A percentile compares a stretch with the other conserved stretches of the same genome.
Conservation (phyloP, 225 moss, liverwort and hornwort genomes). For the Polytrichum formosum region DNA sequence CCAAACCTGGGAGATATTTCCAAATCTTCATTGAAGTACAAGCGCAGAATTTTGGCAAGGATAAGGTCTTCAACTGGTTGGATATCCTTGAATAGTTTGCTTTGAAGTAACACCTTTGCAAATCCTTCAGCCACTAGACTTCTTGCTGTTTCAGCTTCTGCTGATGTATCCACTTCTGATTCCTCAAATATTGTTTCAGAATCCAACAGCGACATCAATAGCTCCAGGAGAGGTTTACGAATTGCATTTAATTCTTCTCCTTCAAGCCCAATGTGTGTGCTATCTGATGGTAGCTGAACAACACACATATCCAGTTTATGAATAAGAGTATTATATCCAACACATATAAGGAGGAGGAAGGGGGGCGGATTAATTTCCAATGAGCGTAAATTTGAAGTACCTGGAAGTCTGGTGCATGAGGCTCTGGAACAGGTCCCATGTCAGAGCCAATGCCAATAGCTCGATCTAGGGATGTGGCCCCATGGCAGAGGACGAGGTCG, state of each 20-base stretch:
- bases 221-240: conserved; percentile 42
- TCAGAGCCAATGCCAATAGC: conserved; percentile 47
- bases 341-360: not conserved
- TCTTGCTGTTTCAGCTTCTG: conserved; percentile 39
- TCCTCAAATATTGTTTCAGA: conserved; percentile 48
- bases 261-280: conserved; percentile 18
- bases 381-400: conserved; percentile 23
- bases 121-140: conserved; percentile 80
- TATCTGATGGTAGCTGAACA: conserved; percentile 29
- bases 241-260: conserved; percentile 26
- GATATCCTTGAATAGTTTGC: conserved; percentile 62
- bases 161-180: conserved; percentile 28
- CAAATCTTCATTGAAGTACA: conserved; percentile 78
- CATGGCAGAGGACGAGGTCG: conserved; percentile 85
- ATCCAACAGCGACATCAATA: conserved; percentile 41
- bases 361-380: not conserved
- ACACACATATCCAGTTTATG: not conserved
- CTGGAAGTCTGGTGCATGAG: conserved; percentile 36
- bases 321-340: conserved; percentile 5
- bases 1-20: conserved; percentile 63
- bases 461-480: conserved; percentile 61
- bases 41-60: conserved; percentile 54
- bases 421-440: conserved; percentile 36
- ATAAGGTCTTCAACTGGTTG: conserved; percentile 55
- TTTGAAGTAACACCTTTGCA: conserved; percentile 76